These are phyloP conservation scores for Cytospora piceae DNA, from an alignment of 2,329 filamentous ascomycete species.

Conservation along the genomic window DNA sequence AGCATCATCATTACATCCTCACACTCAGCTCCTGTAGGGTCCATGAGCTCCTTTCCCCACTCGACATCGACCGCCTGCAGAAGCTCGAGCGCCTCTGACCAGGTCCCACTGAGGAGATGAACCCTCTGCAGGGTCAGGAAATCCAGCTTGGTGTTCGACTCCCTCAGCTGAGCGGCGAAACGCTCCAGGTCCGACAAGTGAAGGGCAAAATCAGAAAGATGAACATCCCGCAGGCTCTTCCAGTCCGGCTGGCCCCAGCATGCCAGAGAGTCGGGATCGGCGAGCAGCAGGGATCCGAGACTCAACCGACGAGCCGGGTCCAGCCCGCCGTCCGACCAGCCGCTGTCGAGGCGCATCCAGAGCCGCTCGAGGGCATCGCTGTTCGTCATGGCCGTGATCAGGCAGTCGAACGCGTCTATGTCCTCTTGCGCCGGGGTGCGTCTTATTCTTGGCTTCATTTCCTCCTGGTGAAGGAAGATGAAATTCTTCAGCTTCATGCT, in stretches of 20 bases:
- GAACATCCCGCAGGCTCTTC: slow-evolving; percentile 11
- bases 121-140: slow-evolving; percentile 20
- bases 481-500: slow-evolving; percentile 18
- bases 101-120: slow-evolving; percentile 19
- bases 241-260: neutral
- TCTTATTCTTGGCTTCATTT: neutral
- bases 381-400: slow-evolving; percentile 22
- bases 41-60: slow-evolving; percentile 17
- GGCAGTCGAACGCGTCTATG: slow-evolving; percentile 1
- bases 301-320: neutral
- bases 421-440: neutral
- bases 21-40: slow-evolving; percentile 22
- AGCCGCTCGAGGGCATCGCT: slow-evolving; percentile 16
- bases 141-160: slow-evolving; percentile 1
- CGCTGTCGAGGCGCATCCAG: slow-evolving; percentile 21
- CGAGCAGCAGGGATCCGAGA: neutral
- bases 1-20: slow-evolving; percentile 6
- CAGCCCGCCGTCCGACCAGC: slow-evolving; percentile 14
- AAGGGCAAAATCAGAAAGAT: slow-evolving; percentile 18
- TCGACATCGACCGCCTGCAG: slow-evolving; percentile 16
- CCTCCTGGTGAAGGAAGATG: slow-evolving; percentile 13
- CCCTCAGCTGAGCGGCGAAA: neutral
- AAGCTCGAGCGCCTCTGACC: slow-evolving; percentile 19
- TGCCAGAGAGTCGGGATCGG: neutral
- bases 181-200: slow-evolving; percentile 11